Conservation (phyloP, 805 yeast genomes). For the Ogataea haglerorum region DNA sequence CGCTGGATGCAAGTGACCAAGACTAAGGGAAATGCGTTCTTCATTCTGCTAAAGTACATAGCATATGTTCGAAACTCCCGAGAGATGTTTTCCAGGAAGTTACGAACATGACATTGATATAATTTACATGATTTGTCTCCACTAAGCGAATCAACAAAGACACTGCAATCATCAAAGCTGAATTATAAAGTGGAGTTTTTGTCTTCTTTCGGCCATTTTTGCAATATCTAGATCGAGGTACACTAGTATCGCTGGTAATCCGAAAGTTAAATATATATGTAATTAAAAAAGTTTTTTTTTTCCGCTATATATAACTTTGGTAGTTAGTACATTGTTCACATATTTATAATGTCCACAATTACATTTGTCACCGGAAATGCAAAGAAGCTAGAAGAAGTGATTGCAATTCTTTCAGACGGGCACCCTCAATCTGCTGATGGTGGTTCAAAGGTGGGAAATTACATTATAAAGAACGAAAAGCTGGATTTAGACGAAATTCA, state of each 20-base stretch:
- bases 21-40: too few relatives aligned
- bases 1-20: too few relatives aligned
- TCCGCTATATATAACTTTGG: neutral
- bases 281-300: constrained; percentile 10
- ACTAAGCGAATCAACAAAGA: constrained; percentile 32
- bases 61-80: too few relatives aligned
- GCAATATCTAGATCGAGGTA: constrained; percentile 33
- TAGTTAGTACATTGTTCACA: neutral
- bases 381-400: constrained; percentile 83
- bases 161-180: constrained; percentile 10
- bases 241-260: constrained; percentile 39
- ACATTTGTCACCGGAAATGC: constrained; percentile 68
- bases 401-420: constrained; percentile 58
- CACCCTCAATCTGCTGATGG: constrained; percentile 22
- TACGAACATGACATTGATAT: too few relatives aligned
- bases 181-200: constrained; percentile 29
- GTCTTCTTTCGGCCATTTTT: constrained; percentile 42
- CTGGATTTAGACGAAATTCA: constrained; percentile 89
- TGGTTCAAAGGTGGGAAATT: constrained; percentile 43
- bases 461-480: constrained; percentile 53
- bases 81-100: too few relatives aligned
- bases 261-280: constrained; percentile 35
- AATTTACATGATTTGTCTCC: constrained; percentile 19
- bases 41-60: too few relatives aligned
- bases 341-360: constrained; percentile 22